Conservation (phyloP, 1,284 basidiomycete genomes). For the Leccinum variabile region DNA sequence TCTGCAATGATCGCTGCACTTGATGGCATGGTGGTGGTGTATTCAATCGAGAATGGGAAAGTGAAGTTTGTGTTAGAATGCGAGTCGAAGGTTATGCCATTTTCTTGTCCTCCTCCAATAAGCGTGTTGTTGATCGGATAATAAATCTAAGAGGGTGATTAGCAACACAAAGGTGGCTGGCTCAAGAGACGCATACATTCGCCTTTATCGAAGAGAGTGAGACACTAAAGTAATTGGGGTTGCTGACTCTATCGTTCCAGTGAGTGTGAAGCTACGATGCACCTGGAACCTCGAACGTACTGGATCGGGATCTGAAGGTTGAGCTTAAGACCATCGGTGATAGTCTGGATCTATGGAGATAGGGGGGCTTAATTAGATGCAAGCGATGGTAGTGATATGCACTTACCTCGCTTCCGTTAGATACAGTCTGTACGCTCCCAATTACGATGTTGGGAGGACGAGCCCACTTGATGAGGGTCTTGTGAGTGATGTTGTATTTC, state of each 20-base stretch:
- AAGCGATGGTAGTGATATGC: constrained; percentile 6
- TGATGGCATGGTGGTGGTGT: constrained; percentile 63
- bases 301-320: constrained; percentile 69
- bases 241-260: constrained; percentile 58
- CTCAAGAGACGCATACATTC: constrained; percentile 41
- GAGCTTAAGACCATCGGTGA: constrained; percentile 52
- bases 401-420: constrained; percentile 45
- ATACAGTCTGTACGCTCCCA: constrained; percentile 49
- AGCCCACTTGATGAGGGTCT: constrained; percentile 58
- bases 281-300: constrained; percentile 40
- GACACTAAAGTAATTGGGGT: constrained; percentile 86
- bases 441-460: constrained; percentile 75
- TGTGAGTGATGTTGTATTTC: constrained; percentile 12
- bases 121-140: constrained; percentile 72
- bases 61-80: constrained; percentile 71
- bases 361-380: constrained; percentile 13
- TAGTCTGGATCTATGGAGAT: constrained; percentile 38
- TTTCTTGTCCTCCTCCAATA: constrained; percentile 63
- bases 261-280: constrained; percentile 13
- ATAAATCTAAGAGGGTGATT: constrained; percentile 48
- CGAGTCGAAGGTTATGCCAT: constrained; percentile 64
- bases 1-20: constrained; percentile 62
- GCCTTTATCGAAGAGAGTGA: constrained; percentile 70
- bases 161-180: constrained; percentile 5
- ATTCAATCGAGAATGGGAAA: constrained; percentile 80